Conservation (phyloP, 148 eudicot genomes). For the Vaccinium corymbosum region DNA sequence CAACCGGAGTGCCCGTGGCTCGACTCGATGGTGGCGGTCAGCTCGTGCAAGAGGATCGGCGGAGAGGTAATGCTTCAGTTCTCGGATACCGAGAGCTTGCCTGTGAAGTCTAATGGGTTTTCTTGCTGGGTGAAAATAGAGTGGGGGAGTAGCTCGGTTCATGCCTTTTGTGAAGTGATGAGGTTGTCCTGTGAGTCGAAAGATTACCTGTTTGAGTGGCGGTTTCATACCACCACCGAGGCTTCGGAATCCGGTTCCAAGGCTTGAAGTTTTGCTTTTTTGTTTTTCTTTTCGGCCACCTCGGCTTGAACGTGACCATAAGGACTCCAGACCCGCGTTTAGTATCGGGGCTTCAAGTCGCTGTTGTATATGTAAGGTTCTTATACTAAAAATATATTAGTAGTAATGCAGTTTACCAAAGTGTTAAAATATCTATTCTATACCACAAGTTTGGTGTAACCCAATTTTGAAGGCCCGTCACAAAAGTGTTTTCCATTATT, state of each 20-base stretch:
- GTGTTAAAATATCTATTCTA: too few species aligned
- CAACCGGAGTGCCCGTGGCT: constrained; percentile 74
- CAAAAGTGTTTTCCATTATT: too few species aligned
- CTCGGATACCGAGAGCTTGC: constrained; percentile 1
- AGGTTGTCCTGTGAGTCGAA: constrained; percentile 46
- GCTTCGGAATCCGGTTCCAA: background rate
- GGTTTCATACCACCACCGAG: constrained; percentile 46
- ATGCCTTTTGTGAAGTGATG: constrained; percentile 46
- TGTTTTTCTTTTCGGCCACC: background rate
- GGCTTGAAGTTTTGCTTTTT: background rate
- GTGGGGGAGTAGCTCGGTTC: constrained; percentile 52
- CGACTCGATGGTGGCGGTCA: constrained; percentile 20
- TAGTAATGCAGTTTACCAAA: too few species aligned
- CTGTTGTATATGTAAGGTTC: background rate
- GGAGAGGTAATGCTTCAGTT: constrained; percentile 53
- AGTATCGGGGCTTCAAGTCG: background rate
- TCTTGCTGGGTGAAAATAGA: constrained; percentile 60
- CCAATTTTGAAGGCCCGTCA: too few species aligned
- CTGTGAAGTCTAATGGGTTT: constrained; percentile 39
- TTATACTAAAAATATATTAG: background rate
- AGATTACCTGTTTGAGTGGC: constrained; percentile 61
- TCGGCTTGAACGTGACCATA: background rate
- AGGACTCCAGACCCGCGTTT: background rate
- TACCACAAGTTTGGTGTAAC: too few species aligned
- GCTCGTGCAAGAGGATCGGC: constrained; percentile 45